Evolutionary conservation across 352 stramenopile genomes (phyloP).

Genomic region (Pythium aristosporum): DNA sequence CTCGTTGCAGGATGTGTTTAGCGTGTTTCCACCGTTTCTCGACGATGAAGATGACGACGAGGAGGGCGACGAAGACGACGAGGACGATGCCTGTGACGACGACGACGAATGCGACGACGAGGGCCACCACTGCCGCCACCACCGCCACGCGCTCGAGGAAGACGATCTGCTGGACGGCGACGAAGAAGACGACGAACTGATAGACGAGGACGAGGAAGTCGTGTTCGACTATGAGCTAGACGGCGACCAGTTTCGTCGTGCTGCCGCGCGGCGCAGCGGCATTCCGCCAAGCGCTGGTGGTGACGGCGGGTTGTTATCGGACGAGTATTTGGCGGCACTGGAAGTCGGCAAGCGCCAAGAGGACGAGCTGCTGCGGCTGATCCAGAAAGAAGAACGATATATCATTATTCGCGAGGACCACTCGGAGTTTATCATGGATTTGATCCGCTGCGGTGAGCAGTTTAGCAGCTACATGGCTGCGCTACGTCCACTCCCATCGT

Average conservation of each 20-base stretch:
- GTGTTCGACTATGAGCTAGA: constrained; percentile 79
- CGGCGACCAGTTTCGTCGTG: constrained; percentile 34
- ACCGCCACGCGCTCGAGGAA: constrained; percentile 33
- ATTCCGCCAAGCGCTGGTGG: not conserved
- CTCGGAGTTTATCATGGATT: constrained; percentile 77
- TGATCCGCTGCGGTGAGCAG: constrained; percentile 76
- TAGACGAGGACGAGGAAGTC: constrained; percentile 52
- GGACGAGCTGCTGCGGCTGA: constrained; percentile 68
- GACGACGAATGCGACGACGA: constrained; percentile 30
- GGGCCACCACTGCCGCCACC: constrained; percentile 24
- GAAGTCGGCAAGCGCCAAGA: constrained; percentile 67
- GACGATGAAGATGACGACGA: constrained; percentile 68
- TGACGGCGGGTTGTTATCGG: constrained; percentile 43
- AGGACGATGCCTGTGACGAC: constrained; percentile 38
- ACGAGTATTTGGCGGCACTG: constrained; percentile 64
- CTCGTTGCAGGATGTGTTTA: constrained; percentile 74
- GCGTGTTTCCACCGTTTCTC: constrained; percentile 72
- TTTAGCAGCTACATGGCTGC: constrained; percentile 63
- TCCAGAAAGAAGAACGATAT: constrained; percentile 79
- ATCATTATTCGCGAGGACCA: constrained; percentile 85
- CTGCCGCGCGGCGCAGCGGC: constrained; percentile 4
- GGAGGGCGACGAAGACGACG: constrained; percentile 56
- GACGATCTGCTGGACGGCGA: constrained; percentile 22
- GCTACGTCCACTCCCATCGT: constrained; percentile 28
- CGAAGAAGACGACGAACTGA: constrained; percentile 4